Conservation (phyloP, 1,139 yeast genomes). For the Suhomyces yuchorum region DNA sequence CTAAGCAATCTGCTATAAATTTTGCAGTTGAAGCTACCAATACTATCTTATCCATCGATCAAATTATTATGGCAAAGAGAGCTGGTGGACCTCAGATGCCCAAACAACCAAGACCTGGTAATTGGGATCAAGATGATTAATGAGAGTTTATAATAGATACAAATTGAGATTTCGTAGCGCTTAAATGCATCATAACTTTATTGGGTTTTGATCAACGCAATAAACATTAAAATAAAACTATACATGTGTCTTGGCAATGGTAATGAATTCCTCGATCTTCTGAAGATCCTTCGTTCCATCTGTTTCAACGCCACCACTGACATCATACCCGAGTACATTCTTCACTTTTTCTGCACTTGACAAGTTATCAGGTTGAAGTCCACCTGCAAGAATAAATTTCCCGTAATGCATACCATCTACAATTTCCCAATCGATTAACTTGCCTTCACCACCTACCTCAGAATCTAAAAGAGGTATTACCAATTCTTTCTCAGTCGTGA, state of each 20-base stretch:
- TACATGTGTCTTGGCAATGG: constrained; percentile 1
- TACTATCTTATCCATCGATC: constrained; percentile 88
- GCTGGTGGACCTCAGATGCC: constrained; percentile 98
- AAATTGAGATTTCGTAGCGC: not conserved
- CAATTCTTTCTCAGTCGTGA: constrained; percentile 13
- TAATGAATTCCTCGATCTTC: constrained; percentile 31
- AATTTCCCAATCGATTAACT: constrained; percentile 65
- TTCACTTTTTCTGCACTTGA: constrained; percentile 43
- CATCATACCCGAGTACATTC: constrained; percentile 85
- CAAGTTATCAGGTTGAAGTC: constrained; percentile 77
- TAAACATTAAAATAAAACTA: not conserved
- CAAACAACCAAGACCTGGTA: constrained; percentile 83
- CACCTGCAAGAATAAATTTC: constrained; percentile 80
- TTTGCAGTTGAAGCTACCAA: constrained; percentile 95
- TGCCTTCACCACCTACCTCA: constrained; percentile 92
- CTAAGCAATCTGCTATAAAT: constrained; percentile 84
- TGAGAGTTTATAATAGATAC: constrained; percentile 4
- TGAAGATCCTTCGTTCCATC: constrained; percentile 64
- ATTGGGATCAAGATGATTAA: constrained; percentile 95
- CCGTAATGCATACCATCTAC: constrained; percentile 40
- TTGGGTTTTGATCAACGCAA: not conserved
- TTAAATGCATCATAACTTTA: not conserved
- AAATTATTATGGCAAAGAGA: constrained; percentile 90
- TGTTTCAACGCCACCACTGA: constrained; percentile 87
- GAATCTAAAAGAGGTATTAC: constrained; percentile 75